These are phyloP conservation scores for Zelopaecilomyces penicillatus DNA, from an alignment of 2,329 filamentous ascomycete genomes.

Conservation along the genomic window DNA sequence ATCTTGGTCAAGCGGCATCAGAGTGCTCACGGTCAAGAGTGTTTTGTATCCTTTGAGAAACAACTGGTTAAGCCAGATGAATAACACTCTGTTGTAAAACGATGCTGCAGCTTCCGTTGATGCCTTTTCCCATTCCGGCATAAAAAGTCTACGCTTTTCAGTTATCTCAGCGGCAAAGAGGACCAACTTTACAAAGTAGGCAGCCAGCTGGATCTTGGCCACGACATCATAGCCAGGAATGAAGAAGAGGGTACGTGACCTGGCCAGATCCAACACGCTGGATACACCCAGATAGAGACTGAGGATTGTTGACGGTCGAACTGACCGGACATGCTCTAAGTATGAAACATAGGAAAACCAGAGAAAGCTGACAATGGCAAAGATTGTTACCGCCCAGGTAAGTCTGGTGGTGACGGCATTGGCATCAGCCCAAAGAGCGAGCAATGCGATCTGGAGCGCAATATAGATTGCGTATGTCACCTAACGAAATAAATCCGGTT, in stretches of 20 bases:
- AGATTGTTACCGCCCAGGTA: constrained; percentile 9
- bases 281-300: constrained; percentile 22
- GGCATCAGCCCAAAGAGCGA: constrained; percentile 11
- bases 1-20: constrained; percentile 11
- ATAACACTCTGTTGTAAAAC: constrained; percentile 21
- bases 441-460: constrained; percentile 10
- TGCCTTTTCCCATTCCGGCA: constrained; percentile 11
- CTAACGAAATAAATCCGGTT: not conserved
- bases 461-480: constrained; percentile 6
- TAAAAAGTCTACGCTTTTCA: constrained; percentile 18
- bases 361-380: constrained; percentile 11
- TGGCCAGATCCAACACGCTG: constrained; percentile 23
- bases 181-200: constrained; percentile 19
- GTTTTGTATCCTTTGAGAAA: constrained; percentile 19
- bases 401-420: constrained; percentile 10
- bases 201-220: constrained; percentile 16
- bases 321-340: constrained; percentile 22
- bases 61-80: constrained; percentile 24
- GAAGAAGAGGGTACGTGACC: constrained; percentile 23
- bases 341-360: constrained; percentile 18
- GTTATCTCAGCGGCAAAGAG: constrained; percentile 22
- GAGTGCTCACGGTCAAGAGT: constrained; percentile 12
- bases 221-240: constrained; percentile 5
- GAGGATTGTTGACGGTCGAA: constrained; percentile 25
- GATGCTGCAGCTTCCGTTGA: constrained; percentile 23